Conservation (phyloP, 805 yeast genomes). For the Yarrowia keelungensis region DNA sequence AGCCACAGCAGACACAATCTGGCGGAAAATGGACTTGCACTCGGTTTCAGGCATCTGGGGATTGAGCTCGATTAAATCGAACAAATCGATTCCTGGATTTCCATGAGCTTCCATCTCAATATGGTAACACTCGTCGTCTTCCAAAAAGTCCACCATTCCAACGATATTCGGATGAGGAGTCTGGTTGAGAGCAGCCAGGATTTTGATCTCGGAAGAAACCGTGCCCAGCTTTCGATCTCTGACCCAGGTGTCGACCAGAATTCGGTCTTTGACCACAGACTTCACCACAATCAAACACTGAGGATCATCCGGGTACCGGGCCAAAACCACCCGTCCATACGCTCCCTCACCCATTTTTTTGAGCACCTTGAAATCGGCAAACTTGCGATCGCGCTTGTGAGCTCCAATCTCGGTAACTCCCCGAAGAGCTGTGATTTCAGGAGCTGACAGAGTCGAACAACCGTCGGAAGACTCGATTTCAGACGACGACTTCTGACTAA, state of each 20-base stretch:
- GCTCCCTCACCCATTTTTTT: slow-evolving; percentile 96
- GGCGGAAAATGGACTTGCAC: slow-evolving; percentile 77
- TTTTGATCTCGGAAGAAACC: slow-evolving; percentile 94
- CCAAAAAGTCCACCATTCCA: slow-evolving; percentile 87
- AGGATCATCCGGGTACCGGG: slow-evolving; percentile 68
- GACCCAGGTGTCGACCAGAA: slow-evolving; percentile 97
- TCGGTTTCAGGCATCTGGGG: slow-evolving; percentile 81
- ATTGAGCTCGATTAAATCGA: slow-evolving; percentile 88
- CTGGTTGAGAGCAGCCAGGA: slow-evolving; percentile 72
- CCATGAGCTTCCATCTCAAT: slow-evolving; percentile 94
- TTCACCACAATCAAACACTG: slow-evolving; percentile 77
- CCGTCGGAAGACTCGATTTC: too few species aligned
- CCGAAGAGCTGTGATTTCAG: slow-evolving; percentile 42
- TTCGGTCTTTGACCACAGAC: slow-evolving; percentile 89
- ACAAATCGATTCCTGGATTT: slow-evolving; percentile 86
- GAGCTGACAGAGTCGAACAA: slow-evolving; percentile 11
- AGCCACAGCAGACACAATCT: slow-evolving; percentile 75
- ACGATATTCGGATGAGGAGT: slow-evolving; percentile 87
- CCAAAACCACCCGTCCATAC: slow-evolving; percentile 90
- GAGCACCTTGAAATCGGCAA: slow-evolving; percentile 71
- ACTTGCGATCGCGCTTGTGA: slow-evolving; percentile 70
- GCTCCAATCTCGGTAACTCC: slow-evolving; percentile 61
- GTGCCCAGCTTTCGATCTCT: slow-evolving; percentile 91
- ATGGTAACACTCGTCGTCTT: slow-evolving; percentile 87
- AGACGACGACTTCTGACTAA: too few species aligned